Percentiles rank a stretch among this genome's conserved stretches.
Evolutionary conservation across 805 yeast genomes (phyloP).

Genomic region (Scheffersomyces stipitis): DNA sequence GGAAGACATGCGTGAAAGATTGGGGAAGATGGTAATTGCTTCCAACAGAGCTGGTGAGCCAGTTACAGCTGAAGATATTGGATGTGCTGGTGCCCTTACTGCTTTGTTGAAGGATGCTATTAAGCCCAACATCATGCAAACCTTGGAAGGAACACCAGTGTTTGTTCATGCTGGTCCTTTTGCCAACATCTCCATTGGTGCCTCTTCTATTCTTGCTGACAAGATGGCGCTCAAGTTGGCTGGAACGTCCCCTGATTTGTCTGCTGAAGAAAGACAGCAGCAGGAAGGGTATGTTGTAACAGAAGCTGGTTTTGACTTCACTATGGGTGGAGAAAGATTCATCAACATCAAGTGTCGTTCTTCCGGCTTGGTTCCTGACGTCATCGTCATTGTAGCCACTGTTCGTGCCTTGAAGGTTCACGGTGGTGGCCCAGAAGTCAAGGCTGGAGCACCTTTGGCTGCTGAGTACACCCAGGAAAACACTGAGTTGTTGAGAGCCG

Average conservation of each 20-base stretch:
- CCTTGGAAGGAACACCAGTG: constrained; percentile 85
- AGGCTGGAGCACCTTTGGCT: constrained; percentile 80
- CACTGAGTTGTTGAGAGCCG: constrained; percentile 63
- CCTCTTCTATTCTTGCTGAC: constrained; percentile 80
- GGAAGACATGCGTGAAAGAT: constrained; percentile 69
- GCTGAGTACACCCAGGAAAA: constrained; percentile 71
- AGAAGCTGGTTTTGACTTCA: constrained; percentile 87
- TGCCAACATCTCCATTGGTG: constrained; percentile 86
- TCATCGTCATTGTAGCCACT: constrained; percentile 79
- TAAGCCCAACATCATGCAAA: constrained; percentile 85
- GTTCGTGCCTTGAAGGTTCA: constrained; percentile 82
- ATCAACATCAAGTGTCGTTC: constrained; percentile 80
- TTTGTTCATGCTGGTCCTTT: constrained; percentile 88
- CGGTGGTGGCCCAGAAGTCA: constrained; percentile 88
- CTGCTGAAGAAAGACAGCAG: constrained; percentile 42
- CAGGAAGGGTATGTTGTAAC: constrained; percentile 78
- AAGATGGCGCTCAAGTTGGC: constrained; percentile 77
- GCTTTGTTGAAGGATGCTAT: constrained; percentile 80
- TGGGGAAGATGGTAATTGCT: constrained; percentile 76
- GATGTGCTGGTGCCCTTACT: constrained; percentile 84
- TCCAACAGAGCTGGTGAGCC: constrained; percentile 68
- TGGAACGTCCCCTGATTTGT: constrained; percentile 55
- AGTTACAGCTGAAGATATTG: constrained; percentile 78
- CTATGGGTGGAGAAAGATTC: constrained; percentile 91
- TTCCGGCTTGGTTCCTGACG: constrained; percentile 76